Evolutionary conservation across 345 rosid species (phyloP).

Genomic region (Theobroma cacao): DNA sequence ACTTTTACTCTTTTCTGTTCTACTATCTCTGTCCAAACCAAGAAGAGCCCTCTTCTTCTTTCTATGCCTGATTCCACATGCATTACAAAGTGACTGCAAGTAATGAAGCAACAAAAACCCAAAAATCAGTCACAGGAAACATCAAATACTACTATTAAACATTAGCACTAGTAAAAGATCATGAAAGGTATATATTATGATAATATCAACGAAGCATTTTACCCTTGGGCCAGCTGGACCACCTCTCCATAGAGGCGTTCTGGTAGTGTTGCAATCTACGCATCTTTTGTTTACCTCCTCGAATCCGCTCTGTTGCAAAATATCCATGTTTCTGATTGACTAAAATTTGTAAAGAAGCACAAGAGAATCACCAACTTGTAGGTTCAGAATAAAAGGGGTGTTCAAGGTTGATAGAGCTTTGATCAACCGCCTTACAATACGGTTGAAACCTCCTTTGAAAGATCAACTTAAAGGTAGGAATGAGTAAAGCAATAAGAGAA

Average conservation of each 20-base stretch:
- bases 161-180: not conserved
- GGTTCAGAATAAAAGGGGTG: not conserved
- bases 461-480: not conserved
- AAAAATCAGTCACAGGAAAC: not conserved
- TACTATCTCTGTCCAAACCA: constrained; percentile 26
- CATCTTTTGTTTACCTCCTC: constrained; percentile 37
- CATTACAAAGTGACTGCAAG: constrained; percentile 80
- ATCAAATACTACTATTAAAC: not conserved
- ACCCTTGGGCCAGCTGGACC: constrained; percentile 93
- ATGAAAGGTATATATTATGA: not conserved
- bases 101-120: not conserved
- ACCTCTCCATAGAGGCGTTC: constrained; percentile 84
- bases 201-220: not conserved
- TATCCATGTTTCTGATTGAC: not conserved
- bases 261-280: constrained; percentile 67
- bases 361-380: not conserved
- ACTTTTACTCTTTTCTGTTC: constrained; percentile 20
- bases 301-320: not conserved
- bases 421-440: not conserved
- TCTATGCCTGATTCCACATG: constrained; percentile 87
- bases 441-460: not conserved
- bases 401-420: not conserved
- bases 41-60: constrained; percentile 51
- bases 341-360: not conserved
- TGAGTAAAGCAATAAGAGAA: not conserved